These are phyloP conservation scores for Pichia ethanolica DNA, from an alignment of 805 yeast genomes.

Conservation along the genomic window DNA sequence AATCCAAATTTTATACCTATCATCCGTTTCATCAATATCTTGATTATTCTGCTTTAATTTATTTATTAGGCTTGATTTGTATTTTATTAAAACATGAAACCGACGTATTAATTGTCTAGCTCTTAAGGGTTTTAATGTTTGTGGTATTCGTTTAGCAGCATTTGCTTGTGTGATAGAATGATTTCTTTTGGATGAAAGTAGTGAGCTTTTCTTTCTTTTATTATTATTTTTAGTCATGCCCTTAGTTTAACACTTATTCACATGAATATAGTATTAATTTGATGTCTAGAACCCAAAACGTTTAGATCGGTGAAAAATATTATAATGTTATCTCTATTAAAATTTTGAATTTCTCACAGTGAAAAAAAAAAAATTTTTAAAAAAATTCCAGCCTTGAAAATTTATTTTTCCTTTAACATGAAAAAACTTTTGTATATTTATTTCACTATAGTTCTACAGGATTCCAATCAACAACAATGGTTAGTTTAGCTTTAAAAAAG, in stretches of 20 bases:
- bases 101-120: constrained; percentile 73
- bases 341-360: neutral
- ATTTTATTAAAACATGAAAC: constrained; percentile 64
- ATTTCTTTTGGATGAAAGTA: neutral
- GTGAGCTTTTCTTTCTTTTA: constrained; percentile 11
- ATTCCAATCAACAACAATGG: constrained; percentile 10
- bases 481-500: constrained; percentile 11
- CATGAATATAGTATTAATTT: no score
- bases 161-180: neutral
- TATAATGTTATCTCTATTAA: no score
- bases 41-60: constrained; percentile 1
- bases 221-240: no score
- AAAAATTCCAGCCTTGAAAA: neutral
- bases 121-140: constrained; percentile 53
- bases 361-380: neutral
- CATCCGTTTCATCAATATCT: neutral
- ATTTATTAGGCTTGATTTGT: constrained; percentile 35
- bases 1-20: constrained; percentile 10
- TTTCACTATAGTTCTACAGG: no score
- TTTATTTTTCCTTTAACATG: neutral
- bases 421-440: no score
- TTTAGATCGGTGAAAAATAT: no score
- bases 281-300: no score
- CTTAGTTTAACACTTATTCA: no score
- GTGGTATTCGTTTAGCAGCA: constrained; percentile 25